Base-by-base conservation (phyloP, 2,329 filamentous ascomycete genomes). In the Ophiostoma montium region DNA sequence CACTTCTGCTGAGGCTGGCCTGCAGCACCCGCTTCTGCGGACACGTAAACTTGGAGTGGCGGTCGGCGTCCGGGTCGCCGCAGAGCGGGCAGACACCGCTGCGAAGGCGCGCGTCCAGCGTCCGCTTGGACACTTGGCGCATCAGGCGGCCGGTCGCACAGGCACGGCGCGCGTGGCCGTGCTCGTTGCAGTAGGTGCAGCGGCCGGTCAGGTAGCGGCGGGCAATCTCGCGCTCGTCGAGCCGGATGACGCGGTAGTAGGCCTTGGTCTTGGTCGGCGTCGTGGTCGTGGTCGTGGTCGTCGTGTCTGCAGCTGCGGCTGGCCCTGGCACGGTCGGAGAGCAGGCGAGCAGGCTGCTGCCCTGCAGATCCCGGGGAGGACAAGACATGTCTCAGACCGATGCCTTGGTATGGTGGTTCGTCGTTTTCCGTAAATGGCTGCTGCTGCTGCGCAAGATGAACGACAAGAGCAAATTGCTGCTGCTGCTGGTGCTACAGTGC, bases 131-230 rank as follows among this genome's bases (percentile, higher is more conserved):
- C 11, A 55, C 53, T 9, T 46, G 47, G 21, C 53, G 52, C 52
- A 55, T 52, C 19, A 55, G 36, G 7, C 53, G 53, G 3, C 53
- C 53, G 1, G 46, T 6, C 8, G 41, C 50, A 15, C 53, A 55
- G 5, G 44, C n/a, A 8, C 32, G 32, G 4, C 53, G 52, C 7
- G 35, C n/a, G 36, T 55, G 53, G 36, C 30, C 47, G 1, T n/a
- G 3, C 7, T 47, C 47, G 15, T 35, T 35, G 42, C 53, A 55
- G 48, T 55, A 55, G 13, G 50, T 52, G 45, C 53, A 55, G 31
- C 27, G 35, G 15, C 52, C 52, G 2, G 18, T 13, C 23, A 11
- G 12, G 1, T 5, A 15, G 3, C 53, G 52, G 2, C 45, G 48
- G 1, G 15, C 30, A 7, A 52, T 36, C 41, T 55, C 53, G 7